These are phyloP conservation scores for Madurella mycetomatis DNA, from an alignment of 2,329 filamentous ascomycete genomes.

Conservation along the genomic window DNA sequence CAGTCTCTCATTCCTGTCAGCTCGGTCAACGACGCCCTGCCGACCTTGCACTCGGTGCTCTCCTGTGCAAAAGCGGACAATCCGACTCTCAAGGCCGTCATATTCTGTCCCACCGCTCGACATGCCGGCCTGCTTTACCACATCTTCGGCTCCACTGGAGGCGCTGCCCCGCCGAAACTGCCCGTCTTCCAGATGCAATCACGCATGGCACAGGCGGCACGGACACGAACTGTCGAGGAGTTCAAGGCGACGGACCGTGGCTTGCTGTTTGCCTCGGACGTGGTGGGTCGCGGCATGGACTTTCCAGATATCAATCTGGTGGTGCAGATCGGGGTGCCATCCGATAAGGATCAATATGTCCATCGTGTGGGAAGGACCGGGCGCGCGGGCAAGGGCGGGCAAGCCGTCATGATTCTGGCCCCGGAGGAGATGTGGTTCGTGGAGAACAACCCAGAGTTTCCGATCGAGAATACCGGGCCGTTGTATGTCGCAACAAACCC, in stretches of 20 bases:
- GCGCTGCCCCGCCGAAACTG: conserved; percentile 35
- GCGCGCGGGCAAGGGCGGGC: conserved; percentile 27
- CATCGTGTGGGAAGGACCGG: conserved; percentile 51
- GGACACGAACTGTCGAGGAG: conserved; percentile 57
- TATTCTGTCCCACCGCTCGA: conserved; percentile 66
- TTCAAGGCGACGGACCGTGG: conserved; percentile 49
- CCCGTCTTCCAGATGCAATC: conserved; percentile 46
- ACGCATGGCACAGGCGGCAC: conserved; percentile 46
- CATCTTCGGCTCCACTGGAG: conserved; percentile 36
- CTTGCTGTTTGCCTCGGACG: conserved; percentile 65
- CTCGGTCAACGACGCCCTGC: conserved; percentile 63
- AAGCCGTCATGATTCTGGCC: conserved; percentile 25
- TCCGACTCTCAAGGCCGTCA: conserved; percentile 72
- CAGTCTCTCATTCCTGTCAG: conserved; percentile 66
- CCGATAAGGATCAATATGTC: conserved; percentile 54
- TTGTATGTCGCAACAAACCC: conserved; percentile 16
- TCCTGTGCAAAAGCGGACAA: conserved; percentile 38
- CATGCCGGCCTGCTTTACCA: conserved; percentile 48
- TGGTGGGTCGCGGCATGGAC: conserved; percentile 68
- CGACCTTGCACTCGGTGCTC: conserved; percentile 55
- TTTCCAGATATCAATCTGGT: conserved; percentile 54
- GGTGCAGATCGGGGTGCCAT: conserved; percentile 53
- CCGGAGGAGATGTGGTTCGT: conserved; percentile 28
- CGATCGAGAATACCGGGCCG: conserved; percentile 20
- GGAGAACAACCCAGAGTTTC: conserved; percentile 22